Evolutionary conservation across 257 asterid genomes (phyloP).

Genomic region (Cruciata laevipes): DNA sequence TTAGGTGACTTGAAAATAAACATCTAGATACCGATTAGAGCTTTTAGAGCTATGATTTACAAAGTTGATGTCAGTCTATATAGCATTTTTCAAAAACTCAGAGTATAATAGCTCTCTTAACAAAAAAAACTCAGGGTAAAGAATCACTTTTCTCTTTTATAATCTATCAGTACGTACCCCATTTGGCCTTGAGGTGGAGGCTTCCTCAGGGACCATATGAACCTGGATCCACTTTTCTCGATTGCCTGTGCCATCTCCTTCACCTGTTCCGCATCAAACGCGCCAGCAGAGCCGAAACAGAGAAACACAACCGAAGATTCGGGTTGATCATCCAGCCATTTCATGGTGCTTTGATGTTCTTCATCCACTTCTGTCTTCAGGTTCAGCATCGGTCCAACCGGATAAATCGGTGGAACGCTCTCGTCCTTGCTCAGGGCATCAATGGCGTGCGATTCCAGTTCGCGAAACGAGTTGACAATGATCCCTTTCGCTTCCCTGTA

Average conservation of each 20-base stretch:
- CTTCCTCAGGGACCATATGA: constrained; percentile 11
- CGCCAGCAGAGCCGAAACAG: constrained; percentile 3
- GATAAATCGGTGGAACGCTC: not conserved
- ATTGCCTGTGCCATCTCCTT: constrained; percentile 4
- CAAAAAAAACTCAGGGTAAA: no score
- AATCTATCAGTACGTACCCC: not conserved
- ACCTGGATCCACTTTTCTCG: constrained; percentile 3
- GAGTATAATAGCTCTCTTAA: no score
- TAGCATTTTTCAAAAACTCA: no score
- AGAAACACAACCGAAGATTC: constrained; percentile 5
- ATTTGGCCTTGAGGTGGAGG: not conserved
- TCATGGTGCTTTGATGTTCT: not conserved
- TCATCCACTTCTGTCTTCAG: not conserved
- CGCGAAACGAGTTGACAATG: not conserved
- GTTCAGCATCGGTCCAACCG: constrained; percentile 8
- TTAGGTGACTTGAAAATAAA: no score
- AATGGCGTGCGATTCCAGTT: constrained; percentile 7
- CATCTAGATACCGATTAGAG: no score
- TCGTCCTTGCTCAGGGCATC: constrained; percentile 2
- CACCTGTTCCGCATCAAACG: constrained; percentile 5
- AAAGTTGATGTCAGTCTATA: no score
- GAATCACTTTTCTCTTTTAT: no score
- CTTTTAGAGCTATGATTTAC: no score
- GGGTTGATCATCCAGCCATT: constrained; percentile 10
- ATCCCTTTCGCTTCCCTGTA: constrained; percentile 1